Percentiles rank a stretch among this genome's conserved stretches.
Evolutionary conservation across 225 moss, liverwort and hornwort genomes (phyloP).

Genomic region (Straminergon stramineum): DNA sequence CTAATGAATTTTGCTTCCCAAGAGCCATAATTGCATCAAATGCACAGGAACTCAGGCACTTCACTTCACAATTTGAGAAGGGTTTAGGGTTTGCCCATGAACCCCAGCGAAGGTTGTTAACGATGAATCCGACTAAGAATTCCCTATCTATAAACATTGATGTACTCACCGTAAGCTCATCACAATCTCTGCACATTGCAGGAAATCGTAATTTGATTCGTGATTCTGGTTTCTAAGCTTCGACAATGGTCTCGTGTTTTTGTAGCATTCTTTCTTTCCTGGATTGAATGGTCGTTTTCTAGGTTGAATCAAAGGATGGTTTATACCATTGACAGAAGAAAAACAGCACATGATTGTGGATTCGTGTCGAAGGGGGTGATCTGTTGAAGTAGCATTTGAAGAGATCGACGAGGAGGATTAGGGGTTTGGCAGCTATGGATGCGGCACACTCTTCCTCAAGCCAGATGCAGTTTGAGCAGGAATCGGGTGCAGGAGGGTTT

Average conservation of each 20-base stretch:
- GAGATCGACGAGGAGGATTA: neutral
- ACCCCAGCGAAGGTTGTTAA: neutral
- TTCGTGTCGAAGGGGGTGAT: neutral
- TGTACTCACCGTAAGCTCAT: neutral
- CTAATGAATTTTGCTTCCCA: neutral
- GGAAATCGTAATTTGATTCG: neutral
- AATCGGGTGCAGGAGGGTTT: neutral
- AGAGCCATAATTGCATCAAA: neutral
- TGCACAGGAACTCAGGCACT: neutral
- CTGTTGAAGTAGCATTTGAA: neutral
- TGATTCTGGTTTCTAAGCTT: neutral
- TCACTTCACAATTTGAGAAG: neutral
- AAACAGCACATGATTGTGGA: neutral
- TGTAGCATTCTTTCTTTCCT: too few relatives aligned
- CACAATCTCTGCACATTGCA: neutral
- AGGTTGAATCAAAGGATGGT: neutral
- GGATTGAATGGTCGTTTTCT: too few relatives aligned
- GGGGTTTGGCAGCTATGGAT: conserved; percentile 4
- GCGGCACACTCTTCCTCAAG: neutral
- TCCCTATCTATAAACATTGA: neutral
- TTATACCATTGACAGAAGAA: neutral
- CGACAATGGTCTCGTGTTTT: neutral
- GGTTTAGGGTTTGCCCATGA: neutral
- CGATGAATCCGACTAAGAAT: too few relatives aligned
- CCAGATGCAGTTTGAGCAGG: neutral